Percentiles rank a stretch among this genome's conserved stretches.
Conservation (phyloP, 1,284 basidiomycete genomes). For the Malassezia japonica region DNA sequence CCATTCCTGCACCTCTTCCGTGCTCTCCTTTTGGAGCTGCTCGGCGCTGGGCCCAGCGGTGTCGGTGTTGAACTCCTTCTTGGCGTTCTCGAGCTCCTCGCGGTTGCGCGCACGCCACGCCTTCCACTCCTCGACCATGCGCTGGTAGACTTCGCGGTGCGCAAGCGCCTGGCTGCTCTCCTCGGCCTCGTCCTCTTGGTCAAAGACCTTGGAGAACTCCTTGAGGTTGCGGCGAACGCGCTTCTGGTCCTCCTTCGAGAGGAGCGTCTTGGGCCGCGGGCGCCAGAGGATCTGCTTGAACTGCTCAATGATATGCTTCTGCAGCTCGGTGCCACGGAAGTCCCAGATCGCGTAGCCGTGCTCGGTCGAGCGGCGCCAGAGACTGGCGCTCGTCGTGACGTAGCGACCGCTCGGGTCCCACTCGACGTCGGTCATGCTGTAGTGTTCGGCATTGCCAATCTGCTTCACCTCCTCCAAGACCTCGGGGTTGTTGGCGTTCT, state of each 20-base stretch:
- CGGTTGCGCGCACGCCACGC: conserved; percentile 60
- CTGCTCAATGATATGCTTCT: conserved; percentile 77
- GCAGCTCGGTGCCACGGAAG: conserved; percentile 85
- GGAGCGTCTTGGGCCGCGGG: conserved; percentile 75
- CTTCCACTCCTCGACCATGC: conserved; percentile 96
- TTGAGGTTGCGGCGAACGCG: conserved; percentile 78
- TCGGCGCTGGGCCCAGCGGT: conserved; percentile 25
- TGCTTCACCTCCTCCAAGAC: conserved; percentile 71
- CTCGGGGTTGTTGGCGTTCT: conserved; percentile 56
- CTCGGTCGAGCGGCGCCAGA: conserved; percentile 92
- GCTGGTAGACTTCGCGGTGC: conserved; percentile 77
- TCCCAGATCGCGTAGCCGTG: conserved; percentile 97
- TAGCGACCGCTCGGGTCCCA: conserved; percentile 97
- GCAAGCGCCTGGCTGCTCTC: conserved; percentile 89
- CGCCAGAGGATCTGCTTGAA: conserved; percentile 99
- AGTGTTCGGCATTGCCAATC: conserved; percentile 79
- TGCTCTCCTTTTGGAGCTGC: conserved; percentile 38
- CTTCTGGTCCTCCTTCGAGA: conserved; percentile 80
- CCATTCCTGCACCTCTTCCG: conserved; percentile 48
- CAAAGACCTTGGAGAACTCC: conserved; percentile 83
- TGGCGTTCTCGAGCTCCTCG: conserved; percentile 27
- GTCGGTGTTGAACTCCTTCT: conserved; percentile 27
- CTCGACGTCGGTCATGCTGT: conserved; percentile 92
- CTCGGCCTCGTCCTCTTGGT: conserved; percentile 92
- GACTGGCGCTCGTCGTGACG: conserved; percentile 82